Evolutionary conservation across 352 stramenopile genomes (phyloP).

Genomic region (Phytophthora europaea): DNA sequence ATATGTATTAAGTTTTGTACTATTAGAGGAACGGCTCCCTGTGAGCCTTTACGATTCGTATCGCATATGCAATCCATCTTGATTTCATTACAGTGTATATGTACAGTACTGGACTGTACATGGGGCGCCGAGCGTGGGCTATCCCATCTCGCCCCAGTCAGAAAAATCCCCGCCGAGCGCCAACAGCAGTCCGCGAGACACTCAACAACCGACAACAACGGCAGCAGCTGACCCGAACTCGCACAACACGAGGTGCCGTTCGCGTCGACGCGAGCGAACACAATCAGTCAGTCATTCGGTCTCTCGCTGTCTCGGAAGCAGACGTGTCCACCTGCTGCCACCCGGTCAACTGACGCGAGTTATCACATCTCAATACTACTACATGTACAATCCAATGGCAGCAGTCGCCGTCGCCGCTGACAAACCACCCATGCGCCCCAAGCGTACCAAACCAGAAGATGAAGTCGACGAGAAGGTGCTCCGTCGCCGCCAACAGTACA

Average conservation of each 20-base stretch:
- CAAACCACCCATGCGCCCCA: conserved; percentile 21
- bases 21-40: background rate
- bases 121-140: conserved; percentile 6
- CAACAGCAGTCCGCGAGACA: conserved; percentile 10
- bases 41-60: conserved; percentile 18
- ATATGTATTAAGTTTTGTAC: conserved; percentile 5
- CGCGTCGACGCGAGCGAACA: conserved; percentile 22
- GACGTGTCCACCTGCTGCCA: background rate
- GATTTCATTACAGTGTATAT: conserved; percentile 5
- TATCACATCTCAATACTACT: background rate
- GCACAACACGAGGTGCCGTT: conserved; percentile 22
- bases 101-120: background rate
- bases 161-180: background rate
- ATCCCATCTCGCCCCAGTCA: conserved; percentile 12
- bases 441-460: conserved; percentile 3
- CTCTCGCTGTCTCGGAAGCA: conserved; percentile 17
- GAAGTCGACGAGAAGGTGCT: conserved; percentile 55
- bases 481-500: conserved; percentile 66
- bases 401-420: conserved; percentile 7
- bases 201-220: conserved; percentile 25
- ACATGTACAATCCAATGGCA: conserved; percentile 25
- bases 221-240: conserved; percentile 9
- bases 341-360: background rate
- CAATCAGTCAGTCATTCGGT: conserved; percentile 18
- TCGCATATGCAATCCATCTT: conserved; percentile 8